These are phyloP conservation scores for Leptographium radiaticola DNA, from an alignment of 2,329 filamentous ascomycete species.

Conservation along the genomic window DNA sequence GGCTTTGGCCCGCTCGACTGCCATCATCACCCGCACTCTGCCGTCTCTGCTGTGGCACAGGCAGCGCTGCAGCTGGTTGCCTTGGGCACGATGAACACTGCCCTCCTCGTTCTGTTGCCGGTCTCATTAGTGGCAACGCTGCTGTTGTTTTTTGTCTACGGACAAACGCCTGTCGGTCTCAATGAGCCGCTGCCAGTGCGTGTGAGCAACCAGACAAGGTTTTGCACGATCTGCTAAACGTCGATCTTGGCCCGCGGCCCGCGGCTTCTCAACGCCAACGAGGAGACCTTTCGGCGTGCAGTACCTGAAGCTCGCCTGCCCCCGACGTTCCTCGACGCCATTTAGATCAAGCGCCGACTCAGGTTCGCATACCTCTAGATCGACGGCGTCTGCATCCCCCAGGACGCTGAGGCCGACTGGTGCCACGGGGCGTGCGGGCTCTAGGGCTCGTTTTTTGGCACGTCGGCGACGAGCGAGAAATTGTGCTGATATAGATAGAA, in stretches of 20 bases:
- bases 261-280: neutral
- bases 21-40: too few relatives aligned
- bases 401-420: constrained; percentile 12
- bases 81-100: too few relatives aligned
- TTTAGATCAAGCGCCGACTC: constrained; percentile 1
- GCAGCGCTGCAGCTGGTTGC: too few relatives aligned
- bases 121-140: too few relatives aligned
- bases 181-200: too few relatives aligned
- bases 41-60: too few relatives aligned
- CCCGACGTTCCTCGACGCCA: constrained; percentile 2
- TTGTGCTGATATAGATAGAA: too few relatives aligned
- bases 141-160: too few relatives aligned
- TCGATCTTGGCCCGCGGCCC: too few relatives aligned
- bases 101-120: neutral
- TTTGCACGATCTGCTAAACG: neutral
- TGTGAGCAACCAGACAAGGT: too few relatives aligned
- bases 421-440: neutral
- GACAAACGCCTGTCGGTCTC: too few relatives aligned
- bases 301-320: neutral
- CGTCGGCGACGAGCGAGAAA: neutral
- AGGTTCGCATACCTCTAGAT: constrained; percentile 4
- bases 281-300: neutral
- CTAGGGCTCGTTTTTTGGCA: neutral
- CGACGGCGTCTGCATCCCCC: constrained; percentile 4
- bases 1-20: too few relatives aligned